These are phyloP conservation scores for Endothia cerciana DNA, from an alignment of 2,329 filamentous ascomycete species.

Conservation along the genomic window DNA sequence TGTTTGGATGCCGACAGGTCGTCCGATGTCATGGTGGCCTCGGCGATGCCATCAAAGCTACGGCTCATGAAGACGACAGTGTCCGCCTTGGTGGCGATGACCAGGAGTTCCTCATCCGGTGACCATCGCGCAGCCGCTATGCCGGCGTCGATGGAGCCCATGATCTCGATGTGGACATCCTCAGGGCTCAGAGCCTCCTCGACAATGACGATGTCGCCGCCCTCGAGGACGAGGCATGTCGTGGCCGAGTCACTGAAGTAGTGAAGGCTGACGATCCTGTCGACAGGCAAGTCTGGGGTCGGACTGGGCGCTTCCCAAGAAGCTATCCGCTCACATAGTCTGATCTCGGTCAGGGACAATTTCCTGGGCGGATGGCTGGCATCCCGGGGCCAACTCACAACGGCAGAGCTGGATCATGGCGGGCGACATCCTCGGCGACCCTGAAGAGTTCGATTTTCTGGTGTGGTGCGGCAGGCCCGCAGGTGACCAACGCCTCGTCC, in stretches of 20 bases:
- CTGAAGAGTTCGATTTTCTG: conserved; percentile 73
- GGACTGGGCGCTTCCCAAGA: conserved; percentile 90
- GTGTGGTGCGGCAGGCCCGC: conserved; percentile 75
- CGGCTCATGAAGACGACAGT: conserved; percentile 92
- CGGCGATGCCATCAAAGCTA: conserved; percentile 81
- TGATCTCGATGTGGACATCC: conserved; percentile 87
- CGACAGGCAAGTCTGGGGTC: conserved; percentile 72
- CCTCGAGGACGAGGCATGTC: conserved; percentile 81
- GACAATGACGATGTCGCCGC: conserved; percentile 88
- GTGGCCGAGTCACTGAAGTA: conserved; percentile 81
- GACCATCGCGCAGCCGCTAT: conserved; percentile 92
- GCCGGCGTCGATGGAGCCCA: conserved; percentile 90
- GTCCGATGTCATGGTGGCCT: conserved; percentile 71
- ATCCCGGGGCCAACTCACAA: conserved; percentile 42
- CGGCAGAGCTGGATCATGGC: conserved; percentile 24
- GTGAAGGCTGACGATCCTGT: conserved; percentile 78
- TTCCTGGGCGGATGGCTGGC: neutral
- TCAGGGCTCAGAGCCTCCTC: conserved; percentile 62
- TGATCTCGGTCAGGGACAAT: conserved; percentile 18
- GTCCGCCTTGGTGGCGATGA: conserved; percentile 77
- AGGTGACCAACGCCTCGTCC: conserved; percentile 79
- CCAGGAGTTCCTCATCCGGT: conserved; percentile 88
- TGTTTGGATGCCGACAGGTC: conserved; percentile 89
- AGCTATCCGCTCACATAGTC: conserved; percentile 58
- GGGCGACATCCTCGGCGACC: conserved; percentile 47